Evolutionary conservation across 805 yeast species (phyloP).

Genomic region (Starmerella geochares): DNA sequence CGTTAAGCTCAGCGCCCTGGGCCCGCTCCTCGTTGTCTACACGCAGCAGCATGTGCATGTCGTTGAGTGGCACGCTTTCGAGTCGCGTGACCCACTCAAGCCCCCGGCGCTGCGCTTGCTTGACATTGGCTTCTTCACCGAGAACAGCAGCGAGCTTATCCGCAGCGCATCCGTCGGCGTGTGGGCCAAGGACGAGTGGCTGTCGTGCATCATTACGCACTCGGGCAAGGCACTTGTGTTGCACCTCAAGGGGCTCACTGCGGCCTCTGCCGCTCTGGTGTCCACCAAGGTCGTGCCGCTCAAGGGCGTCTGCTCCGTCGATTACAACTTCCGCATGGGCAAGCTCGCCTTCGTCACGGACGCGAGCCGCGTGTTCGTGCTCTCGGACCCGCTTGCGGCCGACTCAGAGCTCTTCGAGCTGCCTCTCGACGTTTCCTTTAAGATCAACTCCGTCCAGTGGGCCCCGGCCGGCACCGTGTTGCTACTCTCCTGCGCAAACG

Average conservation of each 20-base stretch:
- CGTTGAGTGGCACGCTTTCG: slow-evolving; percentile 22
- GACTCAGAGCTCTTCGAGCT: slow-evolving; percentile 9
- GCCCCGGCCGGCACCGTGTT: slow-evolving; percentile 33
- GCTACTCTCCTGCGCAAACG: slow-evolving; percentile 32
- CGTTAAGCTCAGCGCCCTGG: slow-evolving; percentile 10
- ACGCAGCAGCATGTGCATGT: slow-evolving; percentile 12
- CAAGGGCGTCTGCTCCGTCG: slow-evolving; percentile 26
- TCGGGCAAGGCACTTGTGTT: neutral
- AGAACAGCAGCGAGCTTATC: neutral
- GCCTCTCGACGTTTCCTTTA: slow-evolving; percentile 2
- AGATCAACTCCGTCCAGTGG: slow-evolving; percentile 30
- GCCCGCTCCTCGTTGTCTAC: slow-evolving; percentile 14
- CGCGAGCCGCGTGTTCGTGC: slow-evolving; percentile 4
- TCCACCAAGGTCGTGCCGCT: neutral
- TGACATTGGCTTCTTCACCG: neutral
- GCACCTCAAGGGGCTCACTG: slow-evolving; percentile 1
- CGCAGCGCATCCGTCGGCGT: neutral
- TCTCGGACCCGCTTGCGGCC: neutral
- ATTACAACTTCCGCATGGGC: slow-evolving; percentile 37
- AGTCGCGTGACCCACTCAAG: slow-evolving; percentile 29
- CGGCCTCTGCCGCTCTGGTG: neutral
- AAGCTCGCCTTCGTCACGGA: slow-evolving; percentile 33
- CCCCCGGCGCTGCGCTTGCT: slow-evolving; percentile 10
- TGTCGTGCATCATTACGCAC: slow-evolving; percentile 1
- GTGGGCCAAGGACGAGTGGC: slow-evolving; percentile 8